Percentiles rank a stretch among this genome's conserved stretches.
Conservation (phyloP, 305 asterid genomes). For the Andrographis paniculata region DNA sequence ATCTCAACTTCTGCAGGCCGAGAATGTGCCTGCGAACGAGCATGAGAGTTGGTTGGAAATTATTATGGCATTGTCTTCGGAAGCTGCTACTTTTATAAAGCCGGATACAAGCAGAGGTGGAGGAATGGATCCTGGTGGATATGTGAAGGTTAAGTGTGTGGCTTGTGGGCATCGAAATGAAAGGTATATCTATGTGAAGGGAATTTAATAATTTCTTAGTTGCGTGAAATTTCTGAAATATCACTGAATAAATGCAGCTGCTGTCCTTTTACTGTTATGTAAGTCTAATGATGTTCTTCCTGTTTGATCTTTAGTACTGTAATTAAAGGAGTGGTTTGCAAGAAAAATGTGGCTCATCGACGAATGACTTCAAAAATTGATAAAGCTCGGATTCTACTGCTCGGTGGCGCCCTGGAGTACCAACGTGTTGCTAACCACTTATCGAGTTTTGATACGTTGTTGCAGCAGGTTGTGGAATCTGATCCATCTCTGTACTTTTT, state of each 20-base stretch:
- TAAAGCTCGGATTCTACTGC: slow-evolving; percentile 79
- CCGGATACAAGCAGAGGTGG: slow-evolving; percentile 93
- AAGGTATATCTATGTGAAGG: slow-evolving; percentile 45
- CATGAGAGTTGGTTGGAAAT: slow-evolving; percentile 90
- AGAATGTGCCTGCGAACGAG: slow-evolving; percentile 57
- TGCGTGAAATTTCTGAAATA: too few relatives aligned
- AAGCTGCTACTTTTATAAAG: slow-evolving; percentile 82
- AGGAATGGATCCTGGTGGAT: slow-evolving; percentile 96
- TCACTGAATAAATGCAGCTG: slow-evolving; percentile 10
- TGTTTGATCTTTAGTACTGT: slow-evolving; percentile 48
- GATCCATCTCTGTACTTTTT: slow-evolving; percentile 16
- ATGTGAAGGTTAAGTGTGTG: slow-evolving; percentile 88
- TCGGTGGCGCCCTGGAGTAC: slow-evolving; percentile 96
- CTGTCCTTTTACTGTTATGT: slow-evolving; percentile 12
- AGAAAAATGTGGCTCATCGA: slow-evolving; percentile 92
- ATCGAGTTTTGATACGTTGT: slow-evolving; percentile 89
- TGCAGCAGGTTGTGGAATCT: slow-evolving; percentile 70
- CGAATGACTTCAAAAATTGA: slow-evolving; percentile 89
- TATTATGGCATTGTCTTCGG: slow-evolving; percentile 85
- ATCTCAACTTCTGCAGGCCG: slow-evolving; percentile 91
- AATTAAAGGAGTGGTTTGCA: slow-evolving; percentile 90
- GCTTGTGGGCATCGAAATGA: slow-evolving; percentile 83
- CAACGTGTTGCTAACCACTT: slow-evolving; percentile 88
- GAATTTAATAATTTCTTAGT: too few relatives aligned
- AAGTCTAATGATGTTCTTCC: slow-evolving; percentile 16